phyloP scores from a whole-genome alignment of 1,284 basidiomycete species.

The Leccinum holopus region DNA sequence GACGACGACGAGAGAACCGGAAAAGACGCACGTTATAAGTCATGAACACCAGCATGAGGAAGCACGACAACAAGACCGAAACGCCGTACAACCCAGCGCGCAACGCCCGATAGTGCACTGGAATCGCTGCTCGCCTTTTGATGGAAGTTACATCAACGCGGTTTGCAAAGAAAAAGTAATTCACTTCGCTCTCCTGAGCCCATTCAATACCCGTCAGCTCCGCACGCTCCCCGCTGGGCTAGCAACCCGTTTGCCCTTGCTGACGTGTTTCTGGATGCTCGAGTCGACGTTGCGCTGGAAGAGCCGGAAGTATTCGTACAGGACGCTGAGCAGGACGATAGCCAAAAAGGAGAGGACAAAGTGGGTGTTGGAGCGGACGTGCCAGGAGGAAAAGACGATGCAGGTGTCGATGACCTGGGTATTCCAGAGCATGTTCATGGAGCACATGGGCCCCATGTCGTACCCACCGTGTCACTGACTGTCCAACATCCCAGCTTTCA shows the following conservation, averaged over 20 bases:
- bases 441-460: constrained; percentile 50
- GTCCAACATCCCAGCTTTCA: constrained; percentile 87
- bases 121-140: constrained; percentile 32
- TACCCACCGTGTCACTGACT: constrained; percentile 61
- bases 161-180: too few relatives aligned
- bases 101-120: constrained; percentile 48
- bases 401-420: constrained; percentile 73
- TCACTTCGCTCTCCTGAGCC: too few relatives aligned
- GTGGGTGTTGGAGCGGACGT: constrained; percentile 53
- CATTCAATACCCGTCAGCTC: constrained; percentile 39
- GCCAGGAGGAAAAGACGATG: constrained; percentile 73
- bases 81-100: constrained; percentile 66
- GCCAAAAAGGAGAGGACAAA: constrained; percentile 61
- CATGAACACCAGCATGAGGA: constrained; percentile 88
- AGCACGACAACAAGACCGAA: constrained; percentile 74
- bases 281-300: constrained; percentile 58
- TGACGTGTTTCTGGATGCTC: constrained; percentile 51
- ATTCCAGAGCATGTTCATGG: constrained; percentile 79
- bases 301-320: constrained; percentile 72
- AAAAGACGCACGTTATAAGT: constrained; percentile 69
- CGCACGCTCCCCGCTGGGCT: constrained; percentile 24
- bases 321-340: constrained; percentile 63
- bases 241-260: constrained; percentile 32
- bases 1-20: neutral
- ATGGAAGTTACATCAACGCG: too few relatives aligned